Conservation (phyloP, 768 basidiomycete species). For the Hydnum rufescens region DNA sequence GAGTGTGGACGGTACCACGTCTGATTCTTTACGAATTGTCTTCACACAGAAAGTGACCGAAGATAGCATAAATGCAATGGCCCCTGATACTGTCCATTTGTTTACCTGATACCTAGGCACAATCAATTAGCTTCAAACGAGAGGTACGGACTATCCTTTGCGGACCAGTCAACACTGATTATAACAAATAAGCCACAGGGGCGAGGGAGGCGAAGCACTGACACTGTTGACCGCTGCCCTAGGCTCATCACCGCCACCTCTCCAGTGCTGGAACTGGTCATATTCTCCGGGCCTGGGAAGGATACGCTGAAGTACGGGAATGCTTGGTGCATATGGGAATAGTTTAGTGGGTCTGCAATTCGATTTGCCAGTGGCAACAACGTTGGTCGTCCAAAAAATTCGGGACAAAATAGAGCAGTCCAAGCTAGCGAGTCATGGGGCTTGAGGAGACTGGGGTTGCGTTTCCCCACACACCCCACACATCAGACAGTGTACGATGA, state of each 20-base stretch:
- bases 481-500: constrained; percentile 9
- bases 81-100: too few species aligned
- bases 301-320: constrained; percentile 10
- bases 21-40: constrained; percentile 45
- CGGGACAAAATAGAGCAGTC: constrained; percentile 7
- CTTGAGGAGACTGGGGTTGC: constrained; percentile 7
- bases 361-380: background rate
- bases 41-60: constrained; percentile 30
- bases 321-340: constrained; percentile 12
- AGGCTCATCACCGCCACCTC: constrained; percentile 10
- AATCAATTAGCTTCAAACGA: background rate
- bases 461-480: constrained; percentile 13
- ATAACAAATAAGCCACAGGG: constrained; percentile 13
- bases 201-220: constrained; percentile 15
- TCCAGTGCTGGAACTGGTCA: constrained; percentile 16
- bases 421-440: background rate
- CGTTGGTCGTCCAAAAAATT: constrained; percentile 10
- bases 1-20: constrained; percentile 81
- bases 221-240: constrained; percentile 3
- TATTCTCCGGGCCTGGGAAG: constrained; percentile 13
- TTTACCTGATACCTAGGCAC: constrained; percentile 7
- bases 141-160: background rate
- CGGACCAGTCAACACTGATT: constrained; percentile 15
- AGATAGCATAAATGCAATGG: constrained; percentile 14
- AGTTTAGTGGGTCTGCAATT: constrained; percentile 14